Evolutionary conservation across 192 early-diverging fungal genomes (phyloP).

Genomic region (Kappamyces sp.): DNA sequence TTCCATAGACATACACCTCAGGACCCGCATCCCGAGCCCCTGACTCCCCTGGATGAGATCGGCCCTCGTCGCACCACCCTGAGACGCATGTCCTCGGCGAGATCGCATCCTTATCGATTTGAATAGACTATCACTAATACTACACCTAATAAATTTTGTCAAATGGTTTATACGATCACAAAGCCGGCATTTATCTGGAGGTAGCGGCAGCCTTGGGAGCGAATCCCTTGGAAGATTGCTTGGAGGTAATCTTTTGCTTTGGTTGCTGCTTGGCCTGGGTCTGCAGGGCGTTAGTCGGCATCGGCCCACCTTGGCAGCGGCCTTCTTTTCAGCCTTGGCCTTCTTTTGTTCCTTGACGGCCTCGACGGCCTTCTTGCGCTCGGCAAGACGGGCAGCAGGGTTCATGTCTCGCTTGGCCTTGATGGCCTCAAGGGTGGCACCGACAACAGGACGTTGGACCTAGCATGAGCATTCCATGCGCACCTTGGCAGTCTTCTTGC

Average conservation of each 20-base stretch:
- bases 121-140: too few relatives aligned
- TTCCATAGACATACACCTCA: too few relatives aligned
- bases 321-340: slow-evolving; percentile 77
- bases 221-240: slow-evolving; percentile 77
- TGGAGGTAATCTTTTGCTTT: slow-evolving; percentile 56
- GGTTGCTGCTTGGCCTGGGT: slow-evolving; percentile 34
- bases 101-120: too few relatives aligned
- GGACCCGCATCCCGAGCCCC: too few relatives aligned
- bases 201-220: slow-evolving; percentile 71
- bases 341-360: slow-evolving; percentile 93
- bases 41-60: too few relatives aligned
- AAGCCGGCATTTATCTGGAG: slow-evolving; percentile 62
- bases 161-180: too few relatives aligned
- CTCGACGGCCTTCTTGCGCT: slow-evolving; percentile 75
- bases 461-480: slow-evolving; percentile 33
- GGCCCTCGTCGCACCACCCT: too few relatives aligned
- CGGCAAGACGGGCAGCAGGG: slow-evolving; percentile 88
- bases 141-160: too few relatives aligned
- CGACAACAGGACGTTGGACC: slow-evolving; percentile 92
- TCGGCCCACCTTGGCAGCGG: slow-evolving; percentile 62
- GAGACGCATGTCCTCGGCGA: too few relatives aligned
- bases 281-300: slow-evolving; percentile 32
- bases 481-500: slow-evolving; percentile 69
- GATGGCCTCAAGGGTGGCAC: slow-evolving; percentile 92
- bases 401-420: slow-evolving; percentile 96